Base-by-base conservation (phyloP, 176 grass and related monocot genomes). In the Puya raimondii region DNA sequence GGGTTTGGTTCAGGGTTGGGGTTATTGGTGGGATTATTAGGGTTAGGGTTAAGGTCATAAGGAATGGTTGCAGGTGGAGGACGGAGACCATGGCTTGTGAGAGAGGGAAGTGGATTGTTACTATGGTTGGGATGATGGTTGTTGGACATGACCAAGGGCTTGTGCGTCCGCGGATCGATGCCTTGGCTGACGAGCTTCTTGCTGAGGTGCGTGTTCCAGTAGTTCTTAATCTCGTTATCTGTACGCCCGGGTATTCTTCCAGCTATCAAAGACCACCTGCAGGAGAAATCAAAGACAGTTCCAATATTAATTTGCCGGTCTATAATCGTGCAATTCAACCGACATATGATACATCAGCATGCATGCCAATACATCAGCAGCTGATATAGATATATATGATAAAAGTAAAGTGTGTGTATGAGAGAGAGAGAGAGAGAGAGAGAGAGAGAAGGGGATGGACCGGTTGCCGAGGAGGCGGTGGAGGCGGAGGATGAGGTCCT, bases 391-490 rank as follows among this genome's bases (percentile, higher is more conserved):
- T 42, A 42, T 42, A 5, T 42, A 42, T 8, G 25, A 42, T 42
- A 42, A 6, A 42, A 8, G 6, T 42, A 42, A 42, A 42, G 33
- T 42, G 33, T 42, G 4, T 1, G 25, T 1, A 23, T 2, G 25
- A 0, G 25, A 2, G 25, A 0, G 1, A 1, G 25, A 2, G 25
- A 0, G 1, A 1, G 25, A 26, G 33, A 42, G 4, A 42, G 33
- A 42, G 6, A 42, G 33, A 42, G 6, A 6, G 1, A 5, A 7
- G 29, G 4, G 33, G 33, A 7, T 0, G 4, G 33, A 91, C 85
- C 89, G 82, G 85, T 96, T 96, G 74, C 91, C 91, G 73, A 96
- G 85, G 71, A 96, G 85, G 77, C 85, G 82, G 77, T 96, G 91
- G 80, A 96, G 88, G 67, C 91, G 91, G 18, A 91, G 68, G 80